Evolutionary conservation across 2,329 filamentous ascomycete species (phyloP).

Genomic region (Ophiostoma piceae): DNA sequence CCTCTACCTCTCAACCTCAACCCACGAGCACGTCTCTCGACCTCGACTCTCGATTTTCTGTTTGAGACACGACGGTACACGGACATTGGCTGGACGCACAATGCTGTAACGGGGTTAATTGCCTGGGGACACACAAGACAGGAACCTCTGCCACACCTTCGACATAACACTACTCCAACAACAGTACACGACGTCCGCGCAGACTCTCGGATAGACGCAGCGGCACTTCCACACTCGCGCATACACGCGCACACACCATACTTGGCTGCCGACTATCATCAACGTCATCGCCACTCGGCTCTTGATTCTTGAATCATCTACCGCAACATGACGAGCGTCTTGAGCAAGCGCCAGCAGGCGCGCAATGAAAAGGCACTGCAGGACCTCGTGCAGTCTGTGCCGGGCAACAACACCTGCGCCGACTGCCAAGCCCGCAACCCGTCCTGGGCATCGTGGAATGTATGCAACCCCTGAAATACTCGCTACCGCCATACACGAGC

Average conservation of each 20-base stretch:
- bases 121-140: neutral
- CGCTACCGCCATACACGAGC: neutral
- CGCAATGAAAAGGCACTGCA: slow-evolving; percentile 91
- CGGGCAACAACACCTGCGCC: slow-evolving; percentile 89
- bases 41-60: neutral
- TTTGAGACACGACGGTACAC: neutral
- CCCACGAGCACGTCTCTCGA: neutral
- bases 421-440: slow-evolving; percentile 90
- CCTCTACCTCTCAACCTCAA: neutral
- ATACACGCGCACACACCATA: neutral
- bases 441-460: slow-evolving; percentile 96
- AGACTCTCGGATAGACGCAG: neutral
- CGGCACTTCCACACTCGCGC: neutral
- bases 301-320: neutral
- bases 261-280: neutral
- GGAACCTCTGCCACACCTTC: neutral
- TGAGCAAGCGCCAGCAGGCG: slow-evolving; percentile 96
- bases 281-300: neutral
- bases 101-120: neutral
- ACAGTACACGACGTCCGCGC: neutral
- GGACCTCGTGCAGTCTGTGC: slow-evolving; percentile 74
- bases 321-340: slow-evolving; percentile 52
- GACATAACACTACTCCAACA: neutral
- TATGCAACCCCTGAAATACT: slow-evolving; percentile 35
- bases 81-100: neutral